phyloP scores from a whole-genome alignment of 257 asterid genomes.

The Fraxinus excelsior region DNA sequence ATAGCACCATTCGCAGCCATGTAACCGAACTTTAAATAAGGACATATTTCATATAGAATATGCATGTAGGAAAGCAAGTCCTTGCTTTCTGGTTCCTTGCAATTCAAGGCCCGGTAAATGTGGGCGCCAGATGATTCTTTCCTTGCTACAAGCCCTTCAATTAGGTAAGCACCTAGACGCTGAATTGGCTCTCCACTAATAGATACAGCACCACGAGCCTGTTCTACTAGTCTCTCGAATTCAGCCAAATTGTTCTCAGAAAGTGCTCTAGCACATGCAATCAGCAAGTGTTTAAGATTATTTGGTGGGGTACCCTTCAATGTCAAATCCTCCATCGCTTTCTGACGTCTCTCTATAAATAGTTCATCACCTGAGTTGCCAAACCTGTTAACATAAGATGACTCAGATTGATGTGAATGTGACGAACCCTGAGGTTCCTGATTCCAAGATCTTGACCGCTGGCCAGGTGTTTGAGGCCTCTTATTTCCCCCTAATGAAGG shows the following conservation, averaged over 20 bases:
- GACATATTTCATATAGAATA: slow-evolving; percentile 16
- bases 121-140: slow-evolving; percentile 12
- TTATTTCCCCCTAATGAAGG: background rate
- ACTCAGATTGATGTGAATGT: background rate
- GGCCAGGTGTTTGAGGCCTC: no score
- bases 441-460: no score
- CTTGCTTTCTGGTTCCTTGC: slow-evolving; percentile 18
- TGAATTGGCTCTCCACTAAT: slow-evolving; percentile 21
- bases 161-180: slow-evolving; percentile 18
- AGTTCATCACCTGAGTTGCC: background rate
- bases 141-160: slow-evolving; percentile 25
- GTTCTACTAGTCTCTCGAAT: slow-evolving; percentile 8
- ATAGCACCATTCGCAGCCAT: slow-evolving; percentile 24
- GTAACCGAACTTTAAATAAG: slow-evolving; percentile 19
- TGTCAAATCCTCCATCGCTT: background rate
- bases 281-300: slow-evolving; percentile 12
- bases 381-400: background rate
- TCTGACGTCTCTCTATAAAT: no score
- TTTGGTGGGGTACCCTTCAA: background rate
- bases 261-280: slow-evolving; percentile 16
- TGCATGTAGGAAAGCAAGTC: slow-evolving; percentile 24
- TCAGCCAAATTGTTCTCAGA: background rate
- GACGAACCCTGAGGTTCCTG: background rate
- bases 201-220: slow-evolving; percentile 13
- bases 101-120: slow-evolving; percentile 2